Evolutionary conservation across 1,139 yeast species (phyloP), one percentile per base, ranked within the genome.

Genomic region (Saccharomycopsis hybrid): DNA sequence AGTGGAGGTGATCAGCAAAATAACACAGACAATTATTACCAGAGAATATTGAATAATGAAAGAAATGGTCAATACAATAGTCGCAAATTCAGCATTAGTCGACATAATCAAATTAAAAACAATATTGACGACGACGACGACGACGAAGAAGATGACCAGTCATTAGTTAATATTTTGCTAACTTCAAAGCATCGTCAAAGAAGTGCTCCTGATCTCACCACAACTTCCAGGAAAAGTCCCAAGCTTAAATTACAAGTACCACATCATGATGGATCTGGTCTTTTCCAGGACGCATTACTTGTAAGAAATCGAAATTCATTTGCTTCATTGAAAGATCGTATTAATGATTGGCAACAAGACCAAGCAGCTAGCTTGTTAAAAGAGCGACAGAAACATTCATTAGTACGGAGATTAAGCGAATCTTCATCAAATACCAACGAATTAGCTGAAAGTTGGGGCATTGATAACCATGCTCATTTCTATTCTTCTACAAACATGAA

Each of bases 261-360:
- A n/a, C 37, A 41, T 28, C 49, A 45, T 28, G 35, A 45, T 24
- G 45, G 46, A 4, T 37, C 42, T 11, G 46, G 52, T 2, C n/a
- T 42, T 32, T 49, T 46, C 32, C 46, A 42, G 8, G 49, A 45
- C 5, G 31, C 45, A 4, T 8, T 40, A 3, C 25, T 43, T 28
- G 18, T 18, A 18, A 18, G 18, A 18, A 18, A 18, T 18, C 18
- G 18, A 18, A 18, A 18, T 18, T 18, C 18, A 18, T 18, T 18
- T 18, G 24, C 43, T 5, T 41, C 49, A 2, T 31, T 51, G 36
- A 32, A 49, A 13, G 49, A 51, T 37, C 29, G 49, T 24, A 52
- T 52, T 30, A 37, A 52, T 35, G 46, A 41, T 25, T 52, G 55
- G 55, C 53, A 50, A 31, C 39, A 47, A 30, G 48, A 52, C 13